Percentiles rank a stretch among this genome's conserved stretches.
phyloP scores from a whole-genome alignment of 768 basidiomycete genomes.

The Termitomyces sp. region DNA sequence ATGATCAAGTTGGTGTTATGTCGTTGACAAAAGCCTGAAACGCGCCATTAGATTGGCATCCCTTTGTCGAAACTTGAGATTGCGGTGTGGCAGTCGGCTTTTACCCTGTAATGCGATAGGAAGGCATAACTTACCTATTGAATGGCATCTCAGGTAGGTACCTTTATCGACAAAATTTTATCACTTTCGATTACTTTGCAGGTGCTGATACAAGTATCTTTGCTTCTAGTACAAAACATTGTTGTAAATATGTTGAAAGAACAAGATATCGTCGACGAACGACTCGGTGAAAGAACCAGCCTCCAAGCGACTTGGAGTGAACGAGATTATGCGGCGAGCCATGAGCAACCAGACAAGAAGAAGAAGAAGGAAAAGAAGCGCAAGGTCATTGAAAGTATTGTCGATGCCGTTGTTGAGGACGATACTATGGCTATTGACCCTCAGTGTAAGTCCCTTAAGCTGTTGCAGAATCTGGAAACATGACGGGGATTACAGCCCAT shows the following conservation, averaged over 20 bases:
- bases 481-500: not conserved
- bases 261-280: not conserved
- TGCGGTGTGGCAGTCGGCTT: too few relatives aligned
- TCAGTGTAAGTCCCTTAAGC: constrained; percentile 17
- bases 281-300: not conserved
- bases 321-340: not conserved
- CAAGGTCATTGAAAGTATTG: constrained; percentile 16
- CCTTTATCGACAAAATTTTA: too few relatives aligned
- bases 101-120: too few relatives aligned
- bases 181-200: too few relatives aligned
- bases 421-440: constrained; percentile 19
- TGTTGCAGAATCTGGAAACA: not conserved
- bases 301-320: too few relatives aligned
- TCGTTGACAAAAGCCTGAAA: too few relatives aligned
- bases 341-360: too few relatives aligned
- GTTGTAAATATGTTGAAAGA: not conserved
- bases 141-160: not conserved
- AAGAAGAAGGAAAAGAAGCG: constrained; percentile 27
- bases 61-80: too few relatives aligned
- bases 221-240: not conserved
- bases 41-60: too few relatives aligned
- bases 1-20: too few relatives aligned
- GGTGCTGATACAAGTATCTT: not conserved
- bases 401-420: constrained; percentile 17
- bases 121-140: too few relatives aligned